Base-by-base conservation (phyloP, 768 basidiomycete genomes). In the Russula brevipes region DNA sequence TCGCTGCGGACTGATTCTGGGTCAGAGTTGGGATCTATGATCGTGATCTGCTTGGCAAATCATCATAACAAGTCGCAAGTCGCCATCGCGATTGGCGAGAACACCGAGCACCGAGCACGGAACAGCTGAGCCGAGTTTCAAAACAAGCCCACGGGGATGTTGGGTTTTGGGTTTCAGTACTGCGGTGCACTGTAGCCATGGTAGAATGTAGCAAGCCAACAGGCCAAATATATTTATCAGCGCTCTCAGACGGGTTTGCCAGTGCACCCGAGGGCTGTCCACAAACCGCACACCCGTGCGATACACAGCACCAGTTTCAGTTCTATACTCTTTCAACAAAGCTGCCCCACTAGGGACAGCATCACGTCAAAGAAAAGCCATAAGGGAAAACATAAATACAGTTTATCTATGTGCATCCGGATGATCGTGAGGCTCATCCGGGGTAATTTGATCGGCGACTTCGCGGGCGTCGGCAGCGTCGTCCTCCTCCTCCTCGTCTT, bases 371-470 rank as follows among this genome's bases (percentile, higher is more conserved):
- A 19, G 35, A 38, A 51, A 57, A 49, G 47, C 31, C 41, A 56
- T 45, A 64, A 60, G 59, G 59, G 36, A 64, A 24, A 24, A 64
- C 30, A 64, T 59, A 64, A 60, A 64, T 64, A 64, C 36, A 35
- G 36, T 41, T 24, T 33, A 10, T 12, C 47, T 64, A 64, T 50
- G 33, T 46, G 16, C 44, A 31, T 42, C 63, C 24, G 8, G 53
- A 10, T 54, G 47, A 17, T 64, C 63, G 36, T 55, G 59, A 5
- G 54, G 47, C 12, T 60, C 63, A 19, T 54, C 58, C 35, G 38
- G 3, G 12, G 47, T 19, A 24, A 64, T 64, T 56, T 64, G 63
- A 41, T 64, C 58, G 14, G 47, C 54, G 19, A 64, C 63, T 45
- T 64, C 63, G 39, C n/a, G 56, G 17, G 64, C 60, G 33, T 65